Evolutionary conservation across 352 stramenopile genomes (phyloP).

Genomic region (Globisporangium emineosum): DNA sequence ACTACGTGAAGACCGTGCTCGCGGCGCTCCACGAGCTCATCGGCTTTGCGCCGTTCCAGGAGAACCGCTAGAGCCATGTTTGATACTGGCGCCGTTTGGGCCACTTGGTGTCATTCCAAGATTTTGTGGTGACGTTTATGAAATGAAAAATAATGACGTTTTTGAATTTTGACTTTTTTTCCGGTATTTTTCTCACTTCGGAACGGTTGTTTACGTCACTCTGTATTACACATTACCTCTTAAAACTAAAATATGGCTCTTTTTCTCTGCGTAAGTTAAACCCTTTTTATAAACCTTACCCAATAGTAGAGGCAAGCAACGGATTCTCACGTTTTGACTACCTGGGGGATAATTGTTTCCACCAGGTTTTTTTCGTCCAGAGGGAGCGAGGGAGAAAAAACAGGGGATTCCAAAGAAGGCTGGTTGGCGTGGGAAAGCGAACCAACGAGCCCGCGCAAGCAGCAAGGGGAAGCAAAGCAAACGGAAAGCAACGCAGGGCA

Average conservation of each 20-base stretch:
- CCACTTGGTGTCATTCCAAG: background rate
- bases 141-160: too few relatives aligned
- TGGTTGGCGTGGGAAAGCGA: conserved; percentile 13
- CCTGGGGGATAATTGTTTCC: too few relatives aligned
- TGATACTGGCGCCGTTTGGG: background rate
- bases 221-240: too few relatives aligned
- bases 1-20: conserved; percentile 60
- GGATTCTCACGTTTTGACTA: too few relatives aligned
- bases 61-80: conserved; percentile 63
- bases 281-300: too few relatives aligned
- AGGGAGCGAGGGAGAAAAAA: conserved; percentile 12
- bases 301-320: too few relatives aligned
- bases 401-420: conserved; percentile 6
- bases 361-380: too few relatives aligned
- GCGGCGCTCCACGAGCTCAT: conserved; percentile 50
- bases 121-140: background rate
- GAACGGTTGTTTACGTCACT: too few relatives aligned
- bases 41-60: conserved; percentile 65
- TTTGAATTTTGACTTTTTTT: too few relatives aligned
- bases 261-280: too few relatives aligned
- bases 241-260: too few relatives aligned
- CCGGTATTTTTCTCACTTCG: too few relatives aligned
- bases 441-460: conserved; percentile 3
- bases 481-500: background rate
- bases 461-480: conserved; percentile 1